A percentile compares a stretch with the other conserved stretches of the same genome.
Conservation (phyloP, 1,284 basidiomycete genomes). For the Lentinula novae-zelandiae region DNA sequence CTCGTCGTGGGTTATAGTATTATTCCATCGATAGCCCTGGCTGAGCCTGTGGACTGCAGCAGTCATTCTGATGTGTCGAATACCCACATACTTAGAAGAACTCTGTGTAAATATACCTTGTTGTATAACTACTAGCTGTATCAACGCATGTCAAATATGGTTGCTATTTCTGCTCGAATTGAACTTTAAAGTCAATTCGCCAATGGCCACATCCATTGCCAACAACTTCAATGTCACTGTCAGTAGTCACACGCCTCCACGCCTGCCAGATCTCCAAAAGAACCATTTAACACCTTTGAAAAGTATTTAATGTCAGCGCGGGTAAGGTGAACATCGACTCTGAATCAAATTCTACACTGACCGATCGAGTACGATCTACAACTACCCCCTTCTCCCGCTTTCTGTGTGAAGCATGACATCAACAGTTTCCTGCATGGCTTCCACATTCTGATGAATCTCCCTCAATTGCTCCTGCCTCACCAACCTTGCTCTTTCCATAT, state of each 20-base stretch:
- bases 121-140: constrained; percentile 3
- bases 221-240: too few species aligned
- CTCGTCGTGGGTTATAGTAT: neutral
- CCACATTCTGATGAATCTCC: neutral
- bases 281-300: neutral
- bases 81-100: neutral
- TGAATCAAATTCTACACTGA: neutral
- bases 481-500: neutral
- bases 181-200: neutral
- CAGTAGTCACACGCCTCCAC: neutral
- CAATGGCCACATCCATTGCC: neutral
- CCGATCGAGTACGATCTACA: neutral
- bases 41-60: neutral
- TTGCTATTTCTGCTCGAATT: neutral
- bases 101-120: neutral
- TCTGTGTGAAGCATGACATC: neutral
- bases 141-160: too few species aligned
- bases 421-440: neutral
- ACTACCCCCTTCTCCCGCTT: neutral
- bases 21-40: neutral
- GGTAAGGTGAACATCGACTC: neutral
- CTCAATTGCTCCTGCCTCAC: neutral
- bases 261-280: neutral
- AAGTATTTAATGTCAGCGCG: neutral
- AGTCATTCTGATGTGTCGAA: neutral